phyloP scores from a whole-genome alignment of 2,329 filamentous ascomycete species.

The Diaporthe sp. region DNA sequence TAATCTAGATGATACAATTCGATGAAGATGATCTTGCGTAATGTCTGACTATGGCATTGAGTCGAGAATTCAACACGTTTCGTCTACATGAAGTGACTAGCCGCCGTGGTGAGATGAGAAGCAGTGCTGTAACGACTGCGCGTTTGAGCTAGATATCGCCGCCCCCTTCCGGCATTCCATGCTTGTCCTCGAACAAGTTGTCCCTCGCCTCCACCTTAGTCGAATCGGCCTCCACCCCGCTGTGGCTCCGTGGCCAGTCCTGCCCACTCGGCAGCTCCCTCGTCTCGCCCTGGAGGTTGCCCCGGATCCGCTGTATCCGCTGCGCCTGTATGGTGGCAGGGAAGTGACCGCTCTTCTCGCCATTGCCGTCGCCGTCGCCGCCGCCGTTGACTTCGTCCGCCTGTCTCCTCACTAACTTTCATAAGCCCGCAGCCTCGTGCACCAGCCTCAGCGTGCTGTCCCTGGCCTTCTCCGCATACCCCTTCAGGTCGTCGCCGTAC shows the following conservation, averaged over 20 bases:
- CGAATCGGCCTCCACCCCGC: not conserved
- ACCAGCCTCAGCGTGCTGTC: slow-evolving; percentile 30
- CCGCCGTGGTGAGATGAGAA: not conserved
- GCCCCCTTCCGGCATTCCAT: not conserved
- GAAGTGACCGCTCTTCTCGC: not conserved
- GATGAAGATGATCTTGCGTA: not conserved
- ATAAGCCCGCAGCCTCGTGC: slow-evolving; percentile 30
- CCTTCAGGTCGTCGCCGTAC: slow-evolving; percentile 46
- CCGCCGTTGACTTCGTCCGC: not conserved
- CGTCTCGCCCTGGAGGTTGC: not conserved
- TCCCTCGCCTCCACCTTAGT: not conserved
- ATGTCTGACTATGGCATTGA: too few species aligned
- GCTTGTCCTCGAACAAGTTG: not conserved
- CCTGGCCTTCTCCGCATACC: slow-evolving; percentile 45
- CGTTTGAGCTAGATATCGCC: not conserved
- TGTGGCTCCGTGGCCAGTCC: not conserved
- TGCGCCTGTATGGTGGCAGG: slow-evolving; percentile 15
- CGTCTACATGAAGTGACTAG: not conserved
- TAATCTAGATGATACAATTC: not conserved
- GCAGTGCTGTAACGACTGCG: not conserved
- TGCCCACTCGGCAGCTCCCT: slow-evolving; percentile 17
- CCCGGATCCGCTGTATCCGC: slow-evolving; percentile 2
- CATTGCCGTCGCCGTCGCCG: not conserved
- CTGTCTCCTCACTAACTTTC: not conserved
- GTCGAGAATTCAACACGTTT: too few species aligned